Conservation (phyloP, 1,139 yeast species). For the Scheffersomyces insectosa region DNA sequence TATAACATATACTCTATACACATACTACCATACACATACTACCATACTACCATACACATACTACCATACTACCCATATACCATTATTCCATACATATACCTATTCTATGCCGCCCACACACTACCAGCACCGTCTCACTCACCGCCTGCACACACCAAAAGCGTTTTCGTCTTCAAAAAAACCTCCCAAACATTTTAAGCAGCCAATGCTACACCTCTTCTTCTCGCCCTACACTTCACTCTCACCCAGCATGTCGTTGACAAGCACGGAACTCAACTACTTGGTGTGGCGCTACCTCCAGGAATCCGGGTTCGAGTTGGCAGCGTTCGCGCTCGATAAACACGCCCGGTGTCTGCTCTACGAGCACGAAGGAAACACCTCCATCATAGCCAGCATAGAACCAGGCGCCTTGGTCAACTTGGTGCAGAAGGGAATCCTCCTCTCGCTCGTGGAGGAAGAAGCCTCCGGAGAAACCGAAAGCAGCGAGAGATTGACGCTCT, state of each 20-base stretch:
- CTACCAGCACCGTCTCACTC: too few species aligned
- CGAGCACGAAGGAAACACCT: slow-evolving; percentile 49
- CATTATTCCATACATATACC: too few species aligned
- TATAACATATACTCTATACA: too few species aligned
- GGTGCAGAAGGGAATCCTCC: slow-evolving; percentile 83
- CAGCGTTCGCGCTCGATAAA: slow-evolving; percentile 81
- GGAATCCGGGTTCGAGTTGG: slow-evolving; percentile 78
- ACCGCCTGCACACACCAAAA: too few species aligned
- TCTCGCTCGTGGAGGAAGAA: slow-evolving; percentile 42
- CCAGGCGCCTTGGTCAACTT: slow-evolving; percentile 79
- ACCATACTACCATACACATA: too few species aligned
- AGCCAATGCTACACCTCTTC: neutral
- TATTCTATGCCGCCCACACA: too few species aligned
- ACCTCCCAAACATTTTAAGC: too few species aligned
- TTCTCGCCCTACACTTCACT: neutral
- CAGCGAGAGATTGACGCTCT: slow-evolving; percentile 25
- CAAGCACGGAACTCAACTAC: slow-evolving; percentile 85
- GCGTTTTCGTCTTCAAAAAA: too few species aligned
- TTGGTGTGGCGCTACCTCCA: slow-evolving; percentile 91
- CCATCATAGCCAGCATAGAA: slow-evolving; percentile 48
- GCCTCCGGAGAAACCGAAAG: slow-evolving; percentile 12
- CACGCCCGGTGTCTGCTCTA: slow-evolving; percentile 64
- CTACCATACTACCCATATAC: too few species aligned
- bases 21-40: too few species aligned
- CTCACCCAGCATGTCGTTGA: slow-evolving; percentile 61